These are phyloP conservation scores for Cryptococcus hybrid DNA, from an alignment of 1,284 basidiomycete species.

Conservation along the genomic window DNA sequence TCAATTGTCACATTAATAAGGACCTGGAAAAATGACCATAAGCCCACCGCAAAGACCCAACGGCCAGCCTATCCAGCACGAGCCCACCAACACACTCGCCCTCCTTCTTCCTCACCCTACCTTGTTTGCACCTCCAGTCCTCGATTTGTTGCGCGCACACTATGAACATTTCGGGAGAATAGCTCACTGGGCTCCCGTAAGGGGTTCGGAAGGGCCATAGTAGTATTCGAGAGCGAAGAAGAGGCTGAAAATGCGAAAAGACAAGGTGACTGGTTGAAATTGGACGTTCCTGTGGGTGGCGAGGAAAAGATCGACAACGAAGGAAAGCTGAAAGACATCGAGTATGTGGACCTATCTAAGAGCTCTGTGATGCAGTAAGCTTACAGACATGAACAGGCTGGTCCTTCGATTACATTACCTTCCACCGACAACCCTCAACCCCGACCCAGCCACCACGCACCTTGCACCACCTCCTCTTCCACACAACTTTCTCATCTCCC, in stretches of 20 bases:
- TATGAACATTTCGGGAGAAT: slow-evolving; percentile 72
- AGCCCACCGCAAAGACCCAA: too few species aligned
- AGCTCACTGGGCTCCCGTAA: slow-evolving; percentile 80
- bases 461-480: slow-evolving; percentile 75
- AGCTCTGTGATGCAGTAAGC: background rate
- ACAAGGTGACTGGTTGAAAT: slow-evolving; percentile 40
- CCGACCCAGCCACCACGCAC: slow-evolving; percentile 49
- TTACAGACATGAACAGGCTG: slow-evolving; percentile 42
- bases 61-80: background rate
- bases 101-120: slow-evolving; percentile 62
- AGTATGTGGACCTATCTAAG: background rate
- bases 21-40: too few species aligned
- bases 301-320: background rate
- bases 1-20: too few species aligned
- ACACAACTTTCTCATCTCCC: slow-evolving; percentile 96
- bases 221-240: slow-evolving; percentile 66
- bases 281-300: slow-evolving; percentile 23
- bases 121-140: slow-evolving; percentile 67
- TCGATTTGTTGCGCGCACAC: slow-evolving; percentile 64
- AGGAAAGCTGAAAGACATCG: background rate
- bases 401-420: slow-evolving; percentile 74
- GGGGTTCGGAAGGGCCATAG: slow-evolving; percentile 73
- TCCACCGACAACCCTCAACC: slow-evolving; percentile 61
- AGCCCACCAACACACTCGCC: slow-evolving; percentile 65
- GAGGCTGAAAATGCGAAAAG: slow-evolving; percentile 43